phyloP scores from a whole-genome alignment of 2,329 filamentous ascomycete genomes.

The Emmonsia crescens region DNA sequence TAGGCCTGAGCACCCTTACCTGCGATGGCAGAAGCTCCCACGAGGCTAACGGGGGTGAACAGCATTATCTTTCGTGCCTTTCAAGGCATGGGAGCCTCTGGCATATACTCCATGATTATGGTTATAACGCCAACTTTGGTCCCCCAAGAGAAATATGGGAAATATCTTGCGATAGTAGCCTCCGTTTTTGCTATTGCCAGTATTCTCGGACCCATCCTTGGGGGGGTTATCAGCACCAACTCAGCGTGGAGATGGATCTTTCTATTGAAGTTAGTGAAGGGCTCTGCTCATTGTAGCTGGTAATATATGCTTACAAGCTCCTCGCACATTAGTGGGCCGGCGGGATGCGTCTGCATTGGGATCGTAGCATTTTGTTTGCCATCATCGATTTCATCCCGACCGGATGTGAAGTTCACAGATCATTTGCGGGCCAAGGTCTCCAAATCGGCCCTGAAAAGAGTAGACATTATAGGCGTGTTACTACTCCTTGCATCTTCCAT shows the following conservation, averaged over 20 bases:
- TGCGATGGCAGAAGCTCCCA: not conserved
- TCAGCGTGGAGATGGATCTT: conserved; percentile 18
- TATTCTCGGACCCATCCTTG: conserved; percentile 14
- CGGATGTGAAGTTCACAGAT: not conserved
- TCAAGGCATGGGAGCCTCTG: conserved; percentile 19
- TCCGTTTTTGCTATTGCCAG: conserved; percentile 9
- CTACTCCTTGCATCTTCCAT: conserved; percentile 12
- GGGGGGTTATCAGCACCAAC: conserved; percentile 14
- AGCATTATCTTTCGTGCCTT: conserved; percentile 20
- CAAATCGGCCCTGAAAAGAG: not conserved
- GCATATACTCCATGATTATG: conserved; percentile 16
- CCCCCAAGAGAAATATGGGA: conserved; percentile 9
- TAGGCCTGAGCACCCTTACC: not conserved
- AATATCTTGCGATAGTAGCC: conserved; percentile 5
- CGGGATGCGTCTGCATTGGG: conserved; percentile 7
- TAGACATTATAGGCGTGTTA: conserved; percentile 23
- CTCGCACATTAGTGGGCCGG: not conserved
- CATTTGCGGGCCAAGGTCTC: not conserved
- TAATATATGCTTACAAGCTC: not conserved
- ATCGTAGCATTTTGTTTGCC: conserved; percentile 3
- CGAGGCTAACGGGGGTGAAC: not conserved
- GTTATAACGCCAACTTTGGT: conserved; percentile 16
- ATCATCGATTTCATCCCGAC: conserved; percentile 1
- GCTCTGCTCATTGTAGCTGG: not conserved
- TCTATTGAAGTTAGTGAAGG: conserved; percentile 7